Conservation (phyloP, 768 basidiomycete genomes). For the Suillus subluteus region DNA sequence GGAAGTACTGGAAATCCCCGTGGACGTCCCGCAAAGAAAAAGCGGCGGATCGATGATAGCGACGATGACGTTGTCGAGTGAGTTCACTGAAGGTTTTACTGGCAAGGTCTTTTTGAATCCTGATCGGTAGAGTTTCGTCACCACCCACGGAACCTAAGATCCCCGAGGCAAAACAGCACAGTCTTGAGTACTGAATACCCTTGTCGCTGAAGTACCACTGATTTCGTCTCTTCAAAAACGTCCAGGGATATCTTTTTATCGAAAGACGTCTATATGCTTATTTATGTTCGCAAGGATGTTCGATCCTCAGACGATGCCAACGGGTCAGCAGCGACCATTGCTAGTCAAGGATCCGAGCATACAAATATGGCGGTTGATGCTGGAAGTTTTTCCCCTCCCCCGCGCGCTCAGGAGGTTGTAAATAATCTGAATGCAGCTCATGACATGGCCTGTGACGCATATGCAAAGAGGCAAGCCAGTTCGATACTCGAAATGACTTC, state of each 20-base stretch:
- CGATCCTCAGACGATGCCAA: conserved; percentile 14
- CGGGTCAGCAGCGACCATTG: conserved; percentile 23
- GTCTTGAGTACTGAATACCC: conserved; percentile 32
- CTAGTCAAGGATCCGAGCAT: conserved; percentile 15
- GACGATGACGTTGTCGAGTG: conserved; percentile 51
- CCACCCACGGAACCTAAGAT: conserved; percentile 23
- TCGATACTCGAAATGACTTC: conserved; percentile 11
- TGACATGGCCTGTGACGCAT: conserved; percentile 53
- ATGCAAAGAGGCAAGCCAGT: conserved; percentile 46
- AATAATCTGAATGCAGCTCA: conserved; percentile 57
- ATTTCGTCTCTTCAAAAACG: conserved; percentile 20
- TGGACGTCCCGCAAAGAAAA: conserved; percentile 52
- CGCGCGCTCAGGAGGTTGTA: conserved; percentile 57
- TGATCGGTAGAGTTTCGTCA: conserved; percentile 21
- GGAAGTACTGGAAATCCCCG: conserved; percentile 34
- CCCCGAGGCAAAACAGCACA: conserved; percentile 16
- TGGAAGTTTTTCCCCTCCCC: conserved; percentile 50
- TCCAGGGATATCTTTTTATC: conserved; percentile 60
- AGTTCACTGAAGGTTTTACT: conserved; percentile 22
- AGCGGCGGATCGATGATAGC: conserved; percentile 59
- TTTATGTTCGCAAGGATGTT: conserved; percentile 65
- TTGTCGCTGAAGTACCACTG: conserved; percentile 61
- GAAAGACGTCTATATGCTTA: conserved; percentile 93
- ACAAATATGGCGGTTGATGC: background rate
- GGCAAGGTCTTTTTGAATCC: conserved; percentile 17